phyloP scores from a whole-genome alignment of 495 filamentous ascomycete genomes.

The Penicillium lagena region DNA sequence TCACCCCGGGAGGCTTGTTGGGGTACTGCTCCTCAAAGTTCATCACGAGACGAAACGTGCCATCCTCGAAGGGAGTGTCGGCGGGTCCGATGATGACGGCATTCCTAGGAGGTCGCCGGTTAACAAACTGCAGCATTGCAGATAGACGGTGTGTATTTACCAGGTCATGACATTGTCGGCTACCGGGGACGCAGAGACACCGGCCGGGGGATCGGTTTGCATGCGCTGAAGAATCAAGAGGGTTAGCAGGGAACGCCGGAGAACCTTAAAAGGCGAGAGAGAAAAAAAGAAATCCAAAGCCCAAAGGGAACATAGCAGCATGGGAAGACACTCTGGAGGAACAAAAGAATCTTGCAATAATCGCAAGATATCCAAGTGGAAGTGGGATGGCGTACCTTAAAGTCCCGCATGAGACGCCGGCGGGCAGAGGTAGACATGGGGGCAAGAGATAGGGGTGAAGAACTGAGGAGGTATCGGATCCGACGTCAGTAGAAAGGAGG shows the following conservation, averaged over 20 bases:
- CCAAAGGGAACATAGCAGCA: background rate
- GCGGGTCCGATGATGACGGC: constrained; percentile 97
- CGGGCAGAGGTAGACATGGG: constrained; percentile 89
- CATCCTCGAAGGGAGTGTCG: constrained; percentile 97
- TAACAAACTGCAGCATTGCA: background rate
- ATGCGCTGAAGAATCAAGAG: constrained; percentile 61
- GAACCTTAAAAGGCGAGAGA: background rate
- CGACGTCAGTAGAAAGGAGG: too few species aligned
- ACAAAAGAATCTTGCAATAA: too few species aligned
- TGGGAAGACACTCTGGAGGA: too few species aligned
- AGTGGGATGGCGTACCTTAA: constrained; percentile 65
- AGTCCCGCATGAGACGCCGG: constrained; percentile 94
- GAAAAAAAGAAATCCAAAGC: background rate
- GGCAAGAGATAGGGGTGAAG: constrained; percentile 1
- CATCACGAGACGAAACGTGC: constrained; percentile 96
- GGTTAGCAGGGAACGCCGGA: constrained; percentile 13
- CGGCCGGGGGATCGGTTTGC: constrained; percentile 97
- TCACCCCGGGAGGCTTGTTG: constrained; percentile 95
- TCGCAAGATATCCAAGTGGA: background rate
- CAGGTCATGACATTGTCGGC: constrained; percentile 99
- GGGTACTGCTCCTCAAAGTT: constrained; percentile 98
- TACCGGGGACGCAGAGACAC: constrained; percentile 92
- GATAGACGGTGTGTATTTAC: constrained; percentile 42
- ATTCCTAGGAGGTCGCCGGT: constrained; percentile 67
- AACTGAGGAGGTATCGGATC: too few species aligned